phyloP scores from a whole-genome alignment of 2,329 filamentous ascomycete species.

The Exophiala mesophila region DNA sequence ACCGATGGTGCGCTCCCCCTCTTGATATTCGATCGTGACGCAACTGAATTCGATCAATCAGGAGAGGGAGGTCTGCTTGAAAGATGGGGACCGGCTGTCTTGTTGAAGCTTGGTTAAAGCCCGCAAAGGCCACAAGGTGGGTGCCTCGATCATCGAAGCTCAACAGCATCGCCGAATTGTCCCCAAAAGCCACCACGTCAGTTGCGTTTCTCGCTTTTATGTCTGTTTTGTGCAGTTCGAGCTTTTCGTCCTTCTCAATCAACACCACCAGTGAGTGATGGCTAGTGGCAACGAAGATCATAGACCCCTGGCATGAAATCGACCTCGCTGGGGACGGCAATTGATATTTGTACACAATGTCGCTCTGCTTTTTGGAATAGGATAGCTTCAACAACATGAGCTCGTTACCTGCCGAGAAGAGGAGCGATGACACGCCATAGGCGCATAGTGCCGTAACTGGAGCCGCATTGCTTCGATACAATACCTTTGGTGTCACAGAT shows the following conservation, averaged over 20 bases:
- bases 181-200: constrained; percentile 17
- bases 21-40: constrained; percentile 1
- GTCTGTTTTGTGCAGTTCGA: constrained; percentile 35
- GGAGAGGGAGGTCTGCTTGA: constrained; percentile 20
- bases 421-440: constrained; percentile 41
- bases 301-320: constrained; percentile 43
- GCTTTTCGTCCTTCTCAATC: constrained; percentile 28
- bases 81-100: constrained; percentile 16
- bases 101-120: constrained; percentile 11
- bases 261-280: constrained; percentile 48
- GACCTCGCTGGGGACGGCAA: constrained; percentile 48
- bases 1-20: constrained; percentile 29
- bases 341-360: constrained; percentile 34
- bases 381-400: constrained; percentile 42
- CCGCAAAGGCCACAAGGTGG: constrained; percentile 16
- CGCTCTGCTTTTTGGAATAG: constrained; percentile 39
- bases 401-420: constrained; percentile 43
- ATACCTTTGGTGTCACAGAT: constrained; percentile 10
- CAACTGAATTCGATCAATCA: constrained; percentile 16
- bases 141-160: constrained; percentile 11
- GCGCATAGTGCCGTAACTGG: constrained; percentile 27
- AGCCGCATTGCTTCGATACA: constrained; percentile 8
- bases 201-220: constrained; percentile 13
- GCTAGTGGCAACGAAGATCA: constrained; percentile 52
- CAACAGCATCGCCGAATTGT: constrained; percentile 15